Conservation (phyloP, 345 rosid species). For the Gossypium longicalyx region DNA sequence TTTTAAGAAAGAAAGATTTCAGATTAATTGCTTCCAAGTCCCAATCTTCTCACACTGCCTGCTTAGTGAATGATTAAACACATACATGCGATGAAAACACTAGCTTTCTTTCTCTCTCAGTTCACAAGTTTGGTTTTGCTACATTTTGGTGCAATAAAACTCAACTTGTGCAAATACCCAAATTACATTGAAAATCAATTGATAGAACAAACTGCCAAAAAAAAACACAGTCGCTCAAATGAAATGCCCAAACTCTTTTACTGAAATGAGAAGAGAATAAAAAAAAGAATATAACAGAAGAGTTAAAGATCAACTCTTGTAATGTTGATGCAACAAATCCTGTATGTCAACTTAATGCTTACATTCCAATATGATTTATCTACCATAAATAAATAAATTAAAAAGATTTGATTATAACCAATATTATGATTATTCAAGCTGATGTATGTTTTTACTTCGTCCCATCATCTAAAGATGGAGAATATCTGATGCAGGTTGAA, state of each 20-base stretch:
- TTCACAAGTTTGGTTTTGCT: no score
- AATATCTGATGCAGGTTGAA: conserved; percentile 18
- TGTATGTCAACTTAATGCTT: conserved; percentile 18
- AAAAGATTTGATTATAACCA: conserved; percentile 1
- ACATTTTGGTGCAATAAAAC: no score
- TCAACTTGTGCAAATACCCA: background rate
- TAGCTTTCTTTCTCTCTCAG: no score
- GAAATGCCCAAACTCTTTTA: background rate
- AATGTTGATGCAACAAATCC: conserved; percentile 21
- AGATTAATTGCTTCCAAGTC: no score
- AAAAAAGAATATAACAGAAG: conserved; percentile 5
- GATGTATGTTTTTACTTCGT: conserved; percentile 22
- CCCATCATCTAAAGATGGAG: conserved; percentile 22
- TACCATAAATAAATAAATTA: conserved; percentile 15
- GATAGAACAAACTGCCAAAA: background rate
- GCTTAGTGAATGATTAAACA: no score
- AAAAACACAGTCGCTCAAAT: background rate
- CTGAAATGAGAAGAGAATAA: background rate
- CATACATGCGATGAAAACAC: no score
- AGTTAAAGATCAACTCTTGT: conserved; percentile 25
- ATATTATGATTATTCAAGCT: conserved; percentile 20
- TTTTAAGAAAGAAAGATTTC: no score
- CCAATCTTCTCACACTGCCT: no score
- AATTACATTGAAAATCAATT: background rate
- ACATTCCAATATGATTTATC: conserved; percentile 27